A percentile compares a stretch with the other conserved stretches of the same genome.
Evolutionary conservation across 2,329 filamentous ascomycete genomes (phyloP).

Genomic region (Drechslera avenae): DNA sequence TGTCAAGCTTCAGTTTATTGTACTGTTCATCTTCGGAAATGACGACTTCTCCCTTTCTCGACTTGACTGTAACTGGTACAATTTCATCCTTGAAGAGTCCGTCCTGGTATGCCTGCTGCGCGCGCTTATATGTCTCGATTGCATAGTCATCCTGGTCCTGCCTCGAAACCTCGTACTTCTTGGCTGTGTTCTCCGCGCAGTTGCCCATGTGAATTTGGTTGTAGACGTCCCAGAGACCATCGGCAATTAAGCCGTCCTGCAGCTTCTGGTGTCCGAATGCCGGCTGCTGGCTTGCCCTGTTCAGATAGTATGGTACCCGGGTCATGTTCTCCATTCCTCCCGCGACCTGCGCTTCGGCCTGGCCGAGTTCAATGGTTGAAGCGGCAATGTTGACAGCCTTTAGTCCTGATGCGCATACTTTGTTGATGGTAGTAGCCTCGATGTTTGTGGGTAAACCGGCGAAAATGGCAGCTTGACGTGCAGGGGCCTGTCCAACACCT

Average conservation of each 20-base stretch:
- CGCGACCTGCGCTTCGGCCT: constrained; percentile 85
- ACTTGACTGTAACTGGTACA: constrained; percentile 81
- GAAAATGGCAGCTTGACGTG: constrained; percentile 87
- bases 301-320: constrained; percentile 86
- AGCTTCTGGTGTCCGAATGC: constrained; percentile 86
- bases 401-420: constrained; percentile 93
- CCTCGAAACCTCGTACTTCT: constrained; percentile 79
- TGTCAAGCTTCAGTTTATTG: constrained; percentile 83
- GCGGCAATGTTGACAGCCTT: constrained; percentile 91
- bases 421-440: constrained; percentile 94
- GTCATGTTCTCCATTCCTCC: constrained; percentile 99
- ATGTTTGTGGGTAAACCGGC: constrained; percentile 80
- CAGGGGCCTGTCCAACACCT: constrained; percentile 84
- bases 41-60: constrained; percentile 77
- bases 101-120: constrained; percentile 85
- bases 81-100: constrained; percentile 89
- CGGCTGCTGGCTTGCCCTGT: constrained; percentile 79
- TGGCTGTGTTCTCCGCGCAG: constrained; percentile 92
- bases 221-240: constrained; percentile 95
- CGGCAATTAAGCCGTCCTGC: constrained; percentile 91
- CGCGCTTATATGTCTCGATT: constrained; percentile 84
- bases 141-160: constrained; percentile 92
- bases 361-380: constrained; percentile 90
- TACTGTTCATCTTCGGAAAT: constrained; percentile 88
- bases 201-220: constrained; percentile 98